Base-by-base conservation (phyloP, 768 basidiomycete genomes). In the Trametes cubensis region DNA sequence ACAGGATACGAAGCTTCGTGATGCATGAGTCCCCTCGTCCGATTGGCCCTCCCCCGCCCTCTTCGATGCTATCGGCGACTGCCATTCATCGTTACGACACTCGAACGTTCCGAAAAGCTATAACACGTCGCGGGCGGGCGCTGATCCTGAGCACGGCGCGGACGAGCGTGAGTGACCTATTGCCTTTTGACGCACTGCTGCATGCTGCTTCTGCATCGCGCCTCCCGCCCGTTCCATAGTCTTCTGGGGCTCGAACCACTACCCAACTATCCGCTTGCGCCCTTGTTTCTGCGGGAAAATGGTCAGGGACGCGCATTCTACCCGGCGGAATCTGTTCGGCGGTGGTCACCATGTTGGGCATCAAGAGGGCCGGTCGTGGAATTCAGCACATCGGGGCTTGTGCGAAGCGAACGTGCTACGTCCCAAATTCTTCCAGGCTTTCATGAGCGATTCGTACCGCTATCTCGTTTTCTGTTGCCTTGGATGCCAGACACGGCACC, bases 21-120 rank as follows among this genome's bases (percentile, higher is more conserved):
- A 66, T 66, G 61, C 58, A 52, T 34, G 20, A 20, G 20, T 41
- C 42, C 58, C 55, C 65, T 63, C 55, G 58, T 66, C 65, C 65
- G 65, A 66, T 66, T 66, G 65, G 65, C 53, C 50, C 39, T 14
- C 17, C 11, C 54, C 3, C 39, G 28, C 28, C 54, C 45, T 39
- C 54, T 63, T 58, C 56, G 60, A 61, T 47, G 53, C 59, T 65
- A 61, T 61, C 64, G 39, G 52, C 44, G 48, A 56, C 55, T 30
- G 38, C 23, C 38, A 41, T 18, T 26, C 42, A 55, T 11, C 10
- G 38, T 61, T 42, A 65, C 60, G 64, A 60, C 64, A 65, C 49
- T 46, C 46, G 40, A 60, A 23, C 54, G 21, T 56, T 53, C 48
- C 49, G 38, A 48, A 40, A 47, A 45, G 44, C 39, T 41, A 17